Evolutionary conservation across 2,329 filamentous ascomycete genomes (phyloP), one percentile per base, ranked within the genome.

Genomic region (Lachnum nothofagi): DNA sequence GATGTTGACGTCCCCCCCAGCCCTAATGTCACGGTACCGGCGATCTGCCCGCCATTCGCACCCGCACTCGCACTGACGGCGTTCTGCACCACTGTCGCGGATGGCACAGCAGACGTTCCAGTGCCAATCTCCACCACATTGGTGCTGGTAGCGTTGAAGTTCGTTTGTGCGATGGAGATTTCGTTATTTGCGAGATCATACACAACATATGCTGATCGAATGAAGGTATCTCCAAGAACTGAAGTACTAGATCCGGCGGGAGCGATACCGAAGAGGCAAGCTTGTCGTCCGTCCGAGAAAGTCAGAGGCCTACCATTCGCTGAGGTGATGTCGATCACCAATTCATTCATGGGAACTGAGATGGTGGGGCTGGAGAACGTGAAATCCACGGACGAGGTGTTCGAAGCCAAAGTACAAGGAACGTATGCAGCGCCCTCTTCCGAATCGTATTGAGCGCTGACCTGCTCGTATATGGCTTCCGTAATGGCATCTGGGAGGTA

Each of bases 161-260:
- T 77, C 16, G 83, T 83, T 64, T 85, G 80, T 1, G 84, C 86
- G 25, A 89, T 68, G 1, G 81, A 83, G 56, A 89, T 82, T 67
- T 85, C 74, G 63, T 88, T 82, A 65, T 86, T 87, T 23, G 73
- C 78, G 19, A 88, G 71, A 63, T 89, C 85, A 63, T 86, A 89
- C 9, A 90, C 85, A 12, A 88, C 77, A 58, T 90, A 90, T 0
- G 85, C 85, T 29, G 82, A 85, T 41, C 86, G 75, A 46, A 90
- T 70, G 65, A 90, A 90, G 0, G 85, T 86, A 62, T 89, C 86
- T 14, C 86, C 86, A 23, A 90, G 70, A 2, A 88, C 78, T 37
- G 76, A 74, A n/a, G 76, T 76, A 24, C 74, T 71, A 1, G 65
- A 56, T 2, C 73, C 74, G 1, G 81, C 74, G 1, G 82, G 80